Percentiles rank a stretch among this genome's conserved stretches.
Evolutionary conservation across 2,329 filamentous ascomycete species (phyloP).

Genomic region (Plectosphaerella sp.): DNA sequence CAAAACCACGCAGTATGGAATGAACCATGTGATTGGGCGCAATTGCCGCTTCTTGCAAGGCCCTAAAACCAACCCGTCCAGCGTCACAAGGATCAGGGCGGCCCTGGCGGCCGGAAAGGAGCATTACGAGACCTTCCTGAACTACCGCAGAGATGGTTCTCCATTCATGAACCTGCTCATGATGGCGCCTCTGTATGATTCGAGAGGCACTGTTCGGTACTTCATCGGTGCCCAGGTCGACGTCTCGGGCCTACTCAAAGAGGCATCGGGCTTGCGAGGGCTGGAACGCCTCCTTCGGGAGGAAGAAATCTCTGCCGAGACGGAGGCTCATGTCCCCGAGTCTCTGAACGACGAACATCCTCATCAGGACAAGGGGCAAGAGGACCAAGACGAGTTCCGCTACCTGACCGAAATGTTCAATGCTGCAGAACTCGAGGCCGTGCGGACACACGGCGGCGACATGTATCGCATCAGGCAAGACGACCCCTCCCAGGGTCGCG

Average conservation of each 20-base stretch:
- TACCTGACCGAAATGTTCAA: conserved; percentile 68
- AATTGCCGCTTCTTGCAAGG: conserved; percentile 79
- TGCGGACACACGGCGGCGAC: conserved; percentile 57
- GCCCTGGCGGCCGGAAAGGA: conserved; percentile 61
- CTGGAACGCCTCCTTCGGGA: conserved; percentile 43
- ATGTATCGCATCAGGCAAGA: conserved; percentile 51
- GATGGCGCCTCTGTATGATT: conserved; percentile 68
- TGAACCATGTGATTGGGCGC: conserved; percentile 67
- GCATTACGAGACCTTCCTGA: conserved; percentile 69
- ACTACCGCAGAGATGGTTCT: conserved; percentile 73
- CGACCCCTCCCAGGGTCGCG: conserved; percentile 16
- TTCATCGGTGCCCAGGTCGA: conserved; percentile 70
- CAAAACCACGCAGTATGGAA: conserved; percentile 69
- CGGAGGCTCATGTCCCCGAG: conserved; percentile 5
- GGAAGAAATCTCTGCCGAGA: conserved; percentile 13
- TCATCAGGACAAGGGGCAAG: conserved; percentile 26
- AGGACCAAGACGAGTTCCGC: conserved; percentile 57
- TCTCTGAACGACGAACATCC: conserved; percentile 19
- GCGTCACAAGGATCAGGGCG: conserved; percentile 57
- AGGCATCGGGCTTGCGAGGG: conserved; percentile 61
- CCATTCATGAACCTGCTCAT: conserved; percentile 75
- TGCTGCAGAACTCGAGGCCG: conserved; percentile 58
- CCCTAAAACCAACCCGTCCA: conserved; percentile 62
- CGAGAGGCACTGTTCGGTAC: conserved; percentile 61
- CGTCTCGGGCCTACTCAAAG: conserved; percentile 62